These are phyloP conservation scores for Coemansia sp. DNA, from an alignment of 192 early-diverging fungal species.

Conservation along the genomic window DNA sequence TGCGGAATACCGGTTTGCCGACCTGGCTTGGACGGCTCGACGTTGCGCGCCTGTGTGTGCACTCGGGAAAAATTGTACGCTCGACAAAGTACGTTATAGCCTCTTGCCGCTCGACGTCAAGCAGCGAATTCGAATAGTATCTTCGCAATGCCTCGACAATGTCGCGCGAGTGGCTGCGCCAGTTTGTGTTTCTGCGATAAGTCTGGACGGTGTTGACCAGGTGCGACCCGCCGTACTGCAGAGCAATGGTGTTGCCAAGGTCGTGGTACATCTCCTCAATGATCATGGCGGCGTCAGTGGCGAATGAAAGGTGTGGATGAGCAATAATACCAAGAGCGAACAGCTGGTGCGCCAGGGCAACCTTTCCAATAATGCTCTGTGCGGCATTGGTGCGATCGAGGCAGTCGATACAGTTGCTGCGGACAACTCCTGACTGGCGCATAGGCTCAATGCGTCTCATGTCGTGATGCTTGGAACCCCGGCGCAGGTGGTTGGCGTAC, in stretches of 20 bases:
- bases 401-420: conserved; percentile 99
- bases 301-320: conserved; percentile 78
- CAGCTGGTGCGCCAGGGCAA: conserved; percentile 87
- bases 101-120: conserved; percentile 96
- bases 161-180: conserved; percentile 93
- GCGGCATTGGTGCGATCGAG: conserved; percentile 97
- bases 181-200: conserved; percentile 90
- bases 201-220: conserved; percentile 98
- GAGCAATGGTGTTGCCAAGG: conserved; percentile 93
- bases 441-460: conserved; percentile 1
- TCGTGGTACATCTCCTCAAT: conserved; percentile 98
- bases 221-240: conserved; percentile 96
- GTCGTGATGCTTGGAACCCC: conserved; percentile 2
- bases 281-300: conserved; percentile 89
- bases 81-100: conserved; percentile 87
- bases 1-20: conserved; percentile 30
- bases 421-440: conserved; percentile 80
- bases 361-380: conserved; percentile 93
- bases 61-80: conserved; percentile 32
- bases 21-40: conserved; percentile 35
- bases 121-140: conserved; percentile 93
- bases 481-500: conserved; percentile 36
- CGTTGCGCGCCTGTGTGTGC: conserved; percentile 1
- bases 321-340: conserved; percentile 84
- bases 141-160: conserved; percentile 91